These are phyloP conservation scores for Hanseniaspora occidentalis DNA, from an alignment of 805 yeast genomes.

Conservation along the genomic window DNA sequence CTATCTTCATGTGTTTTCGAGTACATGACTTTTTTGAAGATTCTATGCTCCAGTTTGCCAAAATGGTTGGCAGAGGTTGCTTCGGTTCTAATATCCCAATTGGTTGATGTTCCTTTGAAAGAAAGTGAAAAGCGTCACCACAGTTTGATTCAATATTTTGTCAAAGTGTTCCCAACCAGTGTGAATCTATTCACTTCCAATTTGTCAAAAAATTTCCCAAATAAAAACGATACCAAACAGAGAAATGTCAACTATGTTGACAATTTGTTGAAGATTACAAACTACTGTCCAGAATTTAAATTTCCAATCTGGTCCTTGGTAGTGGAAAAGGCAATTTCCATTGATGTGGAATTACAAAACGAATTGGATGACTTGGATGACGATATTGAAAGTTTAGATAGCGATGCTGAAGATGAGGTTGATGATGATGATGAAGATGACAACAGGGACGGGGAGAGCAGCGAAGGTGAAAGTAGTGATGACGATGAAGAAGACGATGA, in stretches of 20 bases:
- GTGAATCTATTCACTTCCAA: slow-evolving; percentile 48
- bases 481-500: slow-evolving; percentile 23
- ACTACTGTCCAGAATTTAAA: slow-evolving; percentile 67
- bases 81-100: slow-evolving; percentile 50
- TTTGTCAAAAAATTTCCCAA: slow-evolving; percentile 59
- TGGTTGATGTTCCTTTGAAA: slow-evolving; percentile 24
- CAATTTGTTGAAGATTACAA: slow-evolving; percentile 46
- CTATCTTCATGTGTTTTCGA: slow-evolving; percentile 30
- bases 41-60: slow-evolving; percentile 75
- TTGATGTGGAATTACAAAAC: slow-evolving; percentile 87
- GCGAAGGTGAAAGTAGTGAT: slow-evolving; percentile 27
- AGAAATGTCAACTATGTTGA: slow-evolving; percentile 49
- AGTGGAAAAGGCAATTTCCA: slow-evolving; percentile 65
- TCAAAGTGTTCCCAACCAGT: slow-evolving; percentile 72
- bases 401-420: slow-evolving; percentile 20
- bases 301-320: slow-evolving; percentile 68
- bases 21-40: slow-evolving; percentile 61
- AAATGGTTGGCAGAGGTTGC: slow-evolving; percentile 86
- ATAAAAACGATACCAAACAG: slow-evolving; percentile 48
- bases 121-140: slow-evolving; percentile 41
- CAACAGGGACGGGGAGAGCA: too few relatives aligned
- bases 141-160: slow-evolving; percentile 46
- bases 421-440: slow-evolving; percentile 25
- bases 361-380: slow-evolving; percentile 79
- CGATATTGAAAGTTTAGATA: slow-evolving; percentile 32